These are phyloP conservation scores for Phialemoniopsis sp. DNA, from an alignment of 2,329 filamentous ascomycete genomes.

Conservation along the genomic window DNA sequence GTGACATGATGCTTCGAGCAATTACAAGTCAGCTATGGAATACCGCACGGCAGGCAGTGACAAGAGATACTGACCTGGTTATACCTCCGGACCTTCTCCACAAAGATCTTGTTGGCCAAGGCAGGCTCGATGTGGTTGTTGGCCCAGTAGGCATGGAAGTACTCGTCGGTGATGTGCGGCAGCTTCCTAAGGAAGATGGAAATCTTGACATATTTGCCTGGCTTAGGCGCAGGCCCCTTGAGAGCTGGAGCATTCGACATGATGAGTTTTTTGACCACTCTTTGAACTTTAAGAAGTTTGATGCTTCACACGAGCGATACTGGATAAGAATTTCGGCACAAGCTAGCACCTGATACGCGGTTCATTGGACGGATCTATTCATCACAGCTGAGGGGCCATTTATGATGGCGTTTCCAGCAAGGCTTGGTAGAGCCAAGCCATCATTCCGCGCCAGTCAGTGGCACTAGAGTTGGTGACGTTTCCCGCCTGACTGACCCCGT, in stretches of 20 bases:
- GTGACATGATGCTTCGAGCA: constrained; percentile 8
- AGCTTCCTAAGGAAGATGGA: constrained; percentile 19
- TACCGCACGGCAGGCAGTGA: background rate
- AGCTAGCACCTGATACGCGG: no score
- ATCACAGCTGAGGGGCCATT: no score
- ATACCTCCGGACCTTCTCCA: constrained; percentile 9
- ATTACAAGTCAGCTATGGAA: no score
- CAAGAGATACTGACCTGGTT: constrained; percentile 2
- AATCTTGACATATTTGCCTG: constrained; percentile 14
- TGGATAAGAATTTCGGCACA: no score
- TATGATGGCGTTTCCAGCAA: no score
- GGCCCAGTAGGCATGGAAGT: constrained; percentile 22
- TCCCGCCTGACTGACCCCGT: no score
- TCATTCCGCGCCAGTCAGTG: no score
- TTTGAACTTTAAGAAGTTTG: no score
- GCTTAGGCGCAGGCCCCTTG: constrained; percentile 6
- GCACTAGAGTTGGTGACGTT: no score
- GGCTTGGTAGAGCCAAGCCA: no score
- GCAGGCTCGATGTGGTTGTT: constrained; percentile 17
- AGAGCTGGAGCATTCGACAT: background rate
- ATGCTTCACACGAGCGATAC: no score
- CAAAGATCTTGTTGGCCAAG: constrained; percentile 16
- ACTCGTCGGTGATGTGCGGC: constrained; percentile 19
- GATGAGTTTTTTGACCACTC: background rate
- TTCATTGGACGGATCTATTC: no score